Evolutionary conservation across 2,329 filamentous ascomycete genomes (phyloP), one percentile per base, ranked within the genome.

Genomic region (Fusarium pseudograminearum): DNA sequence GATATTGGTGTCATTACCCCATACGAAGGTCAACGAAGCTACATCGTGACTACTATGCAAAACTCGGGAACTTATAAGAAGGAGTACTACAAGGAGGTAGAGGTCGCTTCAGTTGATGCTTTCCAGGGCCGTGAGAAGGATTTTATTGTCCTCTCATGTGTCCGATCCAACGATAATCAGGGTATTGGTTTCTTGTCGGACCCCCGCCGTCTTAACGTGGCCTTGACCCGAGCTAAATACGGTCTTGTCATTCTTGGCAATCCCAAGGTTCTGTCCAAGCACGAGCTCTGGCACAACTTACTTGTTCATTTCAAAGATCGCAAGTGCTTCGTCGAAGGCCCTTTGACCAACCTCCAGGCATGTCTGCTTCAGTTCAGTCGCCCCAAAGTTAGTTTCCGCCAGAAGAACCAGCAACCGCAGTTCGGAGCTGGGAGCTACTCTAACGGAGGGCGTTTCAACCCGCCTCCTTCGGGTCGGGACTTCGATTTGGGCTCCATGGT

Each of bases 61-160:
- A 94, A 95, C 68, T 96, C 92, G 15, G 96, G 96, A 54, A 97
- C 93, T 1, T 98, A 97, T 85, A 98, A 97, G 84, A 99, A 99
- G 83, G 96, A 99, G 78, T 89, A 91, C 75, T 99, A 99, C 85
- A 98, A 98, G 82, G 95, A 98, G 77, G 95, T 99, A 26, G 96
- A 99, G 80, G 96, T 99, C 41, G 96, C 96, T 7, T 98, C 95
- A 0, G 96, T 99, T 38, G 96, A 99, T 83, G 96, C 96, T 22
- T 99, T 99, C 87, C 96, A 99, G 79, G 96, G 96, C 54, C 92
- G 96, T 84, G 96, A 99, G 82, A 99, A 99, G 83, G 96, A 99
- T 78, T 99, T 97, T 76, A 99, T 99, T 76, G 94, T 99, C 40
- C 85, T 99, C 33, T 98, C 96, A 66, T 99, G 96, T 77, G 96